Evolutionary conservation across 176 grass and related monocot species (phyloP).

Genomic region (Oryza glaberrima): DNA sequence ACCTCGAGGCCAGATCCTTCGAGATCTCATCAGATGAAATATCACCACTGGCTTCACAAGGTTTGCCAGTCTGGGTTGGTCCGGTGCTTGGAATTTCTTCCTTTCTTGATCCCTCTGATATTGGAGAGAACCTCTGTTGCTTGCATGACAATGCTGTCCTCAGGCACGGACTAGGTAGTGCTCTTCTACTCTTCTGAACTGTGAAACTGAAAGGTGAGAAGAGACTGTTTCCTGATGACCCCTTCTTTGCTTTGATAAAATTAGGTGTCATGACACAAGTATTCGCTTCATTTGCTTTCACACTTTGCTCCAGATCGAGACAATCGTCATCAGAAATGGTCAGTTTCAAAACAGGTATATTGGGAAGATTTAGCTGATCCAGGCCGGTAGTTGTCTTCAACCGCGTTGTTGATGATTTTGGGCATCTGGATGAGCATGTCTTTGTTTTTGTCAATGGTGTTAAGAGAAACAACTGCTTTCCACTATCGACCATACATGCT

Average conservation of each 20-base stretch:
- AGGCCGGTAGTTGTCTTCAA: slow-evolving; percentile 28
- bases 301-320: slow-evolving; percentile 24
- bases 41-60: slow-evolving; percentile 24
- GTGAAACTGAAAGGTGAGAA: slow-evolving; percentile 48
- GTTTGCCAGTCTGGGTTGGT: slow-evolving; percentile 12
- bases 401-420: slow-evolving; percentile 43
- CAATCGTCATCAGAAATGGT: slow-evolving; percentile 33
- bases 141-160: slow-evolving; percentile 45
- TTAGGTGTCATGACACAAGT: slow-evolving; percentile 18
- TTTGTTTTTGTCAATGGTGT: slow-evolving; percentile 74
- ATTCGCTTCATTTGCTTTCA: slow-evolving; percentile 39
- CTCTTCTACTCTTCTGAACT: slow-evolving; percentile 50
- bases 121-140: slow-evolving; percentile 50
- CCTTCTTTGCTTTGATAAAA: slow-evolving; percentile 36
- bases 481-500: slow-evolving; percentile 65
- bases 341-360: slow-evolving; percentile 51
- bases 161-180: slow-evolving; percentile 41
- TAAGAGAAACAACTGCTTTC: slow-evolving; percentile 86
- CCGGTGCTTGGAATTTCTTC: slow-evolving; percentile 37
- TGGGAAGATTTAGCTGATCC: slow-evolving; percentile 32
- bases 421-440: slow-evolving; percentile 43
- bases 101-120: slow-evolving; percentile 42
- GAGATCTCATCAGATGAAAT: slow-evolving; percentile 45
- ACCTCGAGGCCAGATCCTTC: slow-evolving; percentile 54
- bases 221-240: slow-evolving; percentile 4